phyloP scores from a whole-genome alignment of 495 filamentous ascomycete genomes.

The Symbiotaphrina buchneri region DNA sequence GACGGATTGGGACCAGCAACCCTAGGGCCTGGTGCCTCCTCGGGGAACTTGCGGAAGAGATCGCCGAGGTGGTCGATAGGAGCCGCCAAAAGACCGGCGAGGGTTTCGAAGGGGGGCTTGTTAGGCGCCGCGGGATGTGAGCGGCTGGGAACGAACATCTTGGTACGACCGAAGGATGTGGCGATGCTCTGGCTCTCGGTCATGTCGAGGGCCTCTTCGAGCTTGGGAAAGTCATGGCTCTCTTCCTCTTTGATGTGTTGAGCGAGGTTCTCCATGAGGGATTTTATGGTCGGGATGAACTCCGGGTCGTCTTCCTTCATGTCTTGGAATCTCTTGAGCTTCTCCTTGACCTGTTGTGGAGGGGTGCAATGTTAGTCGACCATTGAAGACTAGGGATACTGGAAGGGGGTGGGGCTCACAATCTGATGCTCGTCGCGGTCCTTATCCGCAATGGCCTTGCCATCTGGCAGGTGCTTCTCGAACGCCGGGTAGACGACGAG shows the following conservation, averaged over 20 bases:
- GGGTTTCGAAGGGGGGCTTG: slow-evolving; percentile 9
- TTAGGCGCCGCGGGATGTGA: slow-evolving; percentile 22
- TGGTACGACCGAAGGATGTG: slow-evolving; percentile 30
- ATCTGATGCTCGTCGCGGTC: slow-evolving; percentile 34
- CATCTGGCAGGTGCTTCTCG: slow-evolving; percentile 33
- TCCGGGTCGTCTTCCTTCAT: slow-evolving; percentile 19
- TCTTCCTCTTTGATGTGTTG: slow-evolving; percentile 43
- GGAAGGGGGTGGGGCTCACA: slow-evolving; percentile 11
- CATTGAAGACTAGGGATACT: background rate
- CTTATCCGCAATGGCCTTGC: slow-evolving; percentile 27
- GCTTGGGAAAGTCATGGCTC: slow-evolving; percentile 24
- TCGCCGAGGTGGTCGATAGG: too few species aligned
- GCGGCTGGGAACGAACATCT: slow-evolving; percentile 34
- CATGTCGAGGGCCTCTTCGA: slow-evolving; percentile 25
- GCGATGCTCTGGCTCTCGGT: slow-evolving; percentile 23
- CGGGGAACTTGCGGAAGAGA: too few species aligned
- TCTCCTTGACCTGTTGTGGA: slow-evolving; percentile 31
- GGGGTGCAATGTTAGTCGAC: background rate
- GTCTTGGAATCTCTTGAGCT: slow-evolving; percentile 36
- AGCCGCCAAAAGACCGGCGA: slow-evolving; percentile 7
- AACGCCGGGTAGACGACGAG: slow-evolving; percentile 46
- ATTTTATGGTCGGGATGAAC: slow-evolving; percentile 27
- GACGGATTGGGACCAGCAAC: too few species aligned
- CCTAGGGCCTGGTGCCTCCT: too few species aligned
- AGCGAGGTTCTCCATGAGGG: slow-evolving; percentile 24